Percentiles rank a stretch among this genome's conserved stretches.
Evolutionary conservation across 352 stramenopile genomes (phyloP).

Genomic region (Phytopythium chamaehyphon): DNA sequence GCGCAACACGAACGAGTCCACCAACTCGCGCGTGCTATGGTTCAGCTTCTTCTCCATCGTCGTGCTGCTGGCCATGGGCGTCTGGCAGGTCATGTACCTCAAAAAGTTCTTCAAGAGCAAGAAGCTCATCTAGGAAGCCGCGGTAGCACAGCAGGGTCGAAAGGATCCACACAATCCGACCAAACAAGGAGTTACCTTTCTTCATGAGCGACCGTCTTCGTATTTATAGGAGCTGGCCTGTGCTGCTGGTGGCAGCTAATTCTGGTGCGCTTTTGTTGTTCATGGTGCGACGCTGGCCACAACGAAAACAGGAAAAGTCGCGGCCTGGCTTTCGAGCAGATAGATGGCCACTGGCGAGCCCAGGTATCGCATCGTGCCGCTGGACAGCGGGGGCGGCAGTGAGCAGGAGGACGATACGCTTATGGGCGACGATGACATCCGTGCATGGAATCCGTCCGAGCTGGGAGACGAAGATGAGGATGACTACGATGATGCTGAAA

Average conservation of each 20-base stretch:
- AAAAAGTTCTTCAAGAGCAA: slow-evolving; percentile 93
- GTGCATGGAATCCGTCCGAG: slow-evolving; percentile 5
- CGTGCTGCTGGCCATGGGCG: slow-evolving; percentile 78
- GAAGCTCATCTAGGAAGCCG: slow-evolving; percentile 78
- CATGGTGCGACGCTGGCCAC: neutral
- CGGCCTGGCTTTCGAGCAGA: too few relatives aligned
- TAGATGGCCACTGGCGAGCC: neutral
- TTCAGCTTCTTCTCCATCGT: slow-evolving; percentile 89
- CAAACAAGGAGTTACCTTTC: neutral
- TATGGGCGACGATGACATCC: slow-evolving; percentile 21
- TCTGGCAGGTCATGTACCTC: slow-evolving; percentile 88
- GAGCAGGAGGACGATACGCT: slow-evolving; percentile 20
- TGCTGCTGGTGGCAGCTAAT: neutral
- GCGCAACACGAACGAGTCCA: slow-evolving; percentile 89
- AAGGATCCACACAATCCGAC: too few relatives aligned
- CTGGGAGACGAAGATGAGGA: slow-evolving; percentile 6
- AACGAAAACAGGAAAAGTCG: neutral
- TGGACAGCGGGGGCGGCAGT: neutral
- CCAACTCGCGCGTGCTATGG: slow-evolving; percentile 86
- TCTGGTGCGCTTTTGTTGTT: neutral
- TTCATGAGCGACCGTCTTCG: too few relatives aligned
- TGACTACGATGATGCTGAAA: slow-evolving; percentile 6
- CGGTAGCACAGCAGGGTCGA: slow-evolving; percentile 6
- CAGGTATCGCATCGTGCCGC: too few relatives aligned
- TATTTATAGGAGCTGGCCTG: too few relatives aligned